A percentile compares a stretch with the other conserved stretches of the same genome.
Evolutionary conservation across 2,329 filamentous ascomycete genomes (phyloP).

Genomic region (Nemania bipapillata): DNA sequence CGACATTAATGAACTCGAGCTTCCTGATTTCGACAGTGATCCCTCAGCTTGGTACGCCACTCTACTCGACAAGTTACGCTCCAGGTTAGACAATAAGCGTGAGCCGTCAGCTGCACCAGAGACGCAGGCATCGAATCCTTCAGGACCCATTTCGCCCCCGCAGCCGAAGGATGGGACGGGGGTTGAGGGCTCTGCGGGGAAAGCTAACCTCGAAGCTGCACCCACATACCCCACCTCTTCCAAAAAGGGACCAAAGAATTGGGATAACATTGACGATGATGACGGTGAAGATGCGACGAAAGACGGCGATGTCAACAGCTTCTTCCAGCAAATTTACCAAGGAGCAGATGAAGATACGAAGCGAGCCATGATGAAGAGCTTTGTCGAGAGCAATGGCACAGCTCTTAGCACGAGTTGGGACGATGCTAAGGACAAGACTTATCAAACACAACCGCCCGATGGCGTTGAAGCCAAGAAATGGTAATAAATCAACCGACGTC

Average conservation of each 20-base stretch:
- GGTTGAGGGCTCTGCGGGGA: conserved; percentile 28
- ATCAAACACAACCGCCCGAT: conserved; percentile 79
- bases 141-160: conserved; percentile 17
- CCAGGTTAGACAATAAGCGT: conserved; percentile 42
- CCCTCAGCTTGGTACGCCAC: conserved; percentile 44
- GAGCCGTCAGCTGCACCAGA: conserved; percentile 16
- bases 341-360: conserved; percentile 79
- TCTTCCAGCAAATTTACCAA: conserved; percentile 92
- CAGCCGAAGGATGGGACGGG: conserved; percentile 18
- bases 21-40: conserved; percentile 35
- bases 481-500: conserved; percentile 47
- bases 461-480: conserved; percentile 82
- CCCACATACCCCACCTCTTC: conserved; percentile 89
- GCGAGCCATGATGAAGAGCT: conserved; percentile 98
- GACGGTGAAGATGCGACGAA: conserved; percentile 67
- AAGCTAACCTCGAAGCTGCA: conserved; percentile 22
- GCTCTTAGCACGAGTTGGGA: conserved; percentile 91
- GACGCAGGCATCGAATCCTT: conserved; percentile 18
- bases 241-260: conserved; percentile 83
- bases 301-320: conserved; percentile 74
- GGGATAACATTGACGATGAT: conserved; percentile 78
- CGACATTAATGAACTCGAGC: conserved; percentile 38
- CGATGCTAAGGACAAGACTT: conserved; percentile 77
- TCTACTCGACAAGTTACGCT: conserved; percentile 36
- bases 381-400: conserved; percentile 91